phyloP scores from a whole-genome alignment of 73 alveolate genomes.

The Urostyla sp. region DNA sequence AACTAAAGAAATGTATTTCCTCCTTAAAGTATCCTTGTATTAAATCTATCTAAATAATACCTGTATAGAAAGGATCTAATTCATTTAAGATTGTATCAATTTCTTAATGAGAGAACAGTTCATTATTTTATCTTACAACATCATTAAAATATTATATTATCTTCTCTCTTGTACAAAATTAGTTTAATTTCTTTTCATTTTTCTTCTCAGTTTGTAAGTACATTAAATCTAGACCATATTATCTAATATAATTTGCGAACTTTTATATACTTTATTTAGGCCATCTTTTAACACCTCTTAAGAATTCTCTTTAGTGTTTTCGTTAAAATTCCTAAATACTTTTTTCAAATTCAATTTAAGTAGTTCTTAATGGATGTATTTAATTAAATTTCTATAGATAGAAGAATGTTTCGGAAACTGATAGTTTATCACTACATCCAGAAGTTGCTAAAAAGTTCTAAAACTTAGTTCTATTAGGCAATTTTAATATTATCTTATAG shows the following conservation, averaged over 20 bases:
- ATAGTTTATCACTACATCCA: slow-evolving; percentile 57
- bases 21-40: slow-evolving; percentile 34
- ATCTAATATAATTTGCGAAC: slow-evolving; percentile 49
- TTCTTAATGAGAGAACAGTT: slow-evolving; percentile 55
- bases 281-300: slow-evolving; percentile 56
- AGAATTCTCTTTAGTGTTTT: slow-evolving; percentile 58
- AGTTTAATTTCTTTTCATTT: background rate
- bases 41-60: slow-evolving; percentile 20
- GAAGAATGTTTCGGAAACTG: slow-evolving; percentile 66
- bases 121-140: background rate
- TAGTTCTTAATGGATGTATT: slow-evolving; percentile 65
- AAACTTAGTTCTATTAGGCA: slow-evolving; percentile 62
- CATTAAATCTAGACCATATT: slow-evolving; percentile 36
- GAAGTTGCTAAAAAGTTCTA: slow-evolving; percentile 58
- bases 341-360: slow-evolving; percentile 62
- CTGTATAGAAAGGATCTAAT: slow-evolving; percentile 63
- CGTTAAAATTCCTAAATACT: slow-evolving; percentile 58
- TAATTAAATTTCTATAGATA: slow-evolving; percentile 53
- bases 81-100: slow-evolving; percentile 59
- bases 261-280: slow-evolving; percentile 41
- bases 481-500: slow-evolving; percentile 43
- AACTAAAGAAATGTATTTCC: slow-evolving; percentile 50
- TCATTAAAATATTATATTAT: slow-evolving; percentile 35
- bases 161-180: slow-evolving; percentile 56
- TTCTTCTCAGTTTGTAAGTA: background rate